A percentile compares a stretch with the other conserved stretches of the same genome.
Evolutionary conservation across 1,284 basidiomycete species (phyloP).

Genomic region (Ceratobasidium sp.): DNA sequence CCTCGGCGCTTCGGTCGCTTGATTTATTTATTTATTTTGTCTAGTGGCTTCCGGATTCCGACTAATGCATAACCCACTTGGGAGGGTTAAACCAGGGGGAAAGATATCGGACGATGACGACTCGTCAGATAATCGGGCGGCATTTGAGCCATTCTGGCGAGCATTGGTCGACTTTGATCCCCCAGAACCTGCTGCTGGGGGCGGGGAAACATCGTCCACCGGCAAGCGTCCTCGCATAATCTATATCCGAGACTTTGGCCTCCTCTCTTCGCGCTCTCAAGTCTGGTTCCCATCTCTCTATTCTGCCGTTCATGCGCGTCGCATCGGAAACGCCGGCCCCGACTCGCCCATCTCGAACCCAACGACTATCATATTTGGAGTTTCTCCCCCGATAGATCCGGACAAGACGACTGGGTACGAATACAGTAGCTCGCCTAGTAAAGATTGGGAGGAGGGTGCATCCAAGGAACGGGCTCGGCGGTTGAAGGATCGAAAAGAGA

Average conservation of each 20-base stretch:
- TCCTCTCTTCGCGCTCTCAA: conserved; percentile 76
- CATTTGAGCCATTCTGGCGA: conserved; percentile 7
- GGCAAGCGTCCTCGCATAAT: conserved; percentile 78
- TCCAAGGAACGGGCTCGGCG: conserved; percentile 5
- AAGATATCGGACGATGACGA: neutral
- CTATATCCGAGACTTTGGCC: conserved; percentile 84
- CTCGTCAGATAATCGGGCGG: neutral
- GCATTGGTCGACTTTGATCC: conserved; percentile 60
- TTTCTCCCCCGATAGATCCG: conserved; percentile 61
- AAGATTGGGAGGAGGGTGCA: conserved; percentile 16
- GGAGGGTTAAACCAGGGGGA: conserved; percentile 57
- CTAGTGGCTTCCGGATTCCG: conserved; percentile 75
- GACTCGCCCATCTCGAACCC: conserved; percentile 68
- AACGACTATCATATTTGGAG: conserved; percentile 84
- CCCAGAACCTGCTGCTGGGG: no score
- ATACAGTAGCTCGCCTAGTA: neutral
- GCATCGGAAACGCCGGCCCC: conserved; percentile 62
- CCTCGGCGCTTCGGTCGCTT: conserved; percentile 44
- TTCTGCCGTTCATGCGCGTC: conserved; percentile 77
- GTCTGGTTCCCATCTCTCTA: conserved; percentile 85
- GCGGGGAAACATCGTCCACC: no score
- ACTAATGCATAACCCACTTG: conserved; percentile 69
- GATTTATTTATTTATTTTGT: conserved; percentile 70
- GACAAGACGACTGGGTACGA: no score
- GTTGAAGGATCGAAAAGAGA: conserved; percentile 1